A percentile compares a stretch with the other conserved stretches of the same genome.
Evolutionary conservation across 768 basidiomycete genomes (phyloP).

Genomic region (Lepiota venenata): DNA sequence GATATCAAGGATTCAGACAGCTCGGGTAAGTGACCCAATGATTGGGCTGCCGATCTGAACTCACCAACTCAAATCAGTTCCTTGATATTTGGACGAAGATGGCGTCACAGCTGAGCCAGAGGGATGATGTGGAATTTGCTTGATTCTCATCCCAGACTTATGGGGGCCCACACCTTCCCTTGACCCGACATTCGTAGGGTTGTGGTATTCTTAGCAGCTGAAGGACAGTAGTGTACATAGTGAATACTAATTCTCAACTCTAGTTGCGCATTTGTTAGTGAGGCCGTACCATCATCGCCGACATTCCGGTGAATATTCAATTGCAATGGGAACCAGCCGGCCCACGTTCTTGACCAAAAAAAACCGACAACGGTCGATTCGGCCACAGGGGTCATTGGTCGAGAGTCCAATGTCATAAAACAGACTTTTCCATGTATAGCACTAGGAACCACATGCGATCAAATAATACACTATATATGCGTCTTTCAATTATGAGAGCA

Average conservation of each 20-base stretch:
- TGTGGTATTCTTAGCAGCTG: conserved; percentile 3
- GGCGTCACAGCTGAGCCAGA: conserved; percentile 66
- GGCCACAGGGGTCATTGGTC: no score
- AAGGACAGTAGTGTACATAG: conserved; percentile 2
- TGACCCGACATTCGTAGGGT: not conserved
- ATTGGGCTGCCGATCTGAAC: not conserved
- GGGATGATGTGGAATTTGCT: conserved; percentile 29
- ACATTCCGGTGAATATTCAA: no score
- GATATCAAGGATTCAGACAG: conserved; percentile 63
- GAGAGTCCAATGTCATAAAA: no score
- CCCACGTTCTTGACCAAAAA: no score
- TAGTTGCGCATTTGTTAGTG: no score
- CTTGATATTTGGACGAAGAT: conserved; percentile 79
- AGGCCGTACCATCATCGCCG: no score
- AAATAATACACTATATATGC: no score
- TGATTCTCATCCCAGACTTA: conserved; percentile 4
- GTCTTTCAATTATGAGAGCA: no score
- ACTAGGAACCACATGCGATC: no score
- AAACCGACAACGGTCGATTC: no score
- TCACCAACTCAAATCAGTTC: conserved; percentile 42
- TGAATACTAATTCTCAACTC: not conserved
- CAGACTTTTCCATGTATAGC: no score
- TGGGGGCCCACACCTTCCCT: conserved; percentile 5
- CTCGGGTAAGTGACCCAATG: conserved; percentile 46
- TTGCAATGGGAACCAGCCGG: no score